A percentile compares a stretch with the other conserved stretches of the same genome.
phyloP scores from a whole-genome alignment of 352 stramenopile genomes.

The Globisporangium orthogonon region DNA sequence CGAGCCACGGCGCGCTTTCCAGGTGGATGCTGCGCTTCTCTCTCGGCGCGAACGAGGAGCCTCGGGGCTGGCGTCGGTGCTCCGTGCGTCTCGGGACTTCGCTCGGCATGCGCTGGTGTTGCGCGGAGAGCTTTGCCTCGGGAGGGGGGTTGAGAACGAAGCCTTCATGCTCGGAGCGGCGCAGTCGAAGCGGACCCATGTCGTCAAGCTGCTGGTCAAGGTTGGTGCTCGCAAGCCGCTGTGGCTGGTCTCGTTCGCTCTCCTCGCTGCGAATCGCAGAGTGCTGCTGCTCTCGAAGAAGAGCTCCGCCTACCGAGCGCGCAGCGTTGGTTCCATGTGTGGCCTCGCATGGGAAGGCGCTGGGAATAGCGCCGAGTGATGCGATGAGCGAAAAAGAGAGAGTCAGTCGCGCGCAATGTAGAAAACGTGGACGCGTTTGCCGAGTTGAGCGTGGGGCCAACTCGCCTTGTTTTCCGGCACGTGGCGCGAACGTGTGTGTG shows the following conservation, averaged over 20 bases:
- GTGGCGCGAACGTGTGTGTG: too few species aligned
- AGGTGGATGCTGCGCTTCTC: conserved; percentile 9
- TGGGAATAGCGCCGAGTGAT: too few species aligned
- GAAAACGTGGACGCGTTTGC: too few species aligned
- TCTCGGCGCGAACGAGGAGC: neutral
- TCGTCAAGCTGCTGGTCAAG: neutral
- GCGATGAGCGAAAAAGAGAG: too few species aligned
- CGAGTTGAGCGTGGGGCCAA: too few species aligned
- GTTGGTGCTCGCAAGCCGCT: neutral
- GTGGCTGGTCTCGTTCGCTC: neutral
- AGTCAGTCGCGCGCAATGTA: too few species aligned
- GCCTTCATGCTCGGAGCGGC: neutral
- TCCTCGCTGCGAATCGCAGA: neutral
- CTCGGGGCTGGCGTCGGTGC: neutral
- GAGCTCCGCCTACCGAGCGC: too few species aligned
- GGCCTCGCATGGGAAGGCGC: too few species aligned
- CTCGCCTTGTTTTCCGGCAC: too few species aligned
- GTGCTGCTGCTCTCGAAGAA: neutral
- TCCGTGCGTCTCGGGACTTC: neutral
- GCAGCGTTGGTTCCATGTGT: too few species aligned
- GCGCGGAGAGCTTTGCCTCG: neutral
- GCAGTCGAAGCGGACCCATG: neutral
- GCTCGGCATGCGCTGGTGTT: neutral
- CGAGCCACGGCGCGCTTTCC: conserved; percentile 12
- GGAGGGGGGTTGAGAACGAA: neutral